Conservation (phyloP, 192 early-diverging fungal genomes). For the Linnemannia exigua region DNA sequence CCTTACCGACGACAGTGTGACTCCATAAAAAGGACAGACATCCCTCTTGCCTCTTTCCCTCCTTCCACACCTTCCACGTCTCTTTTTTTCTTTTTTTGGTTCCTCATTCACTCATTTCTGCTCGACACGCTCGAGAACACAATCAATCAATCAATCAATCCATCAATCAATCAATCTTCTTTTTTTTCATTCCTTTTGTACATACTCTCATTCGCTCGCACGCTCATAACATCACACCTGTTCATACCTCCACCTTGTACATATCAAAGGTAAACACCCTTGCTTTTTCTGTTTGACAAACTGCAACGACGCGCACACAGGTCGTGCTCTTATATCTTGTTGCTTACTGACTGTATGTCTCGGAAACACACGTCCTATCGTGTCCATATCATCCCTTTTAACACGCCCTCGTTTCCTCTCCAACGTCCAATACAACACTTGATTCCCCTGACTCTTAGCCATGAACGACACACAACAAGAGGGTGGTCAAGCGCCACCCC, state of each 20-base stretch:
- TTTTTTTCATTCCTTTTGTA: neutral
- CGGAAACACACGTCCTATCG: neutral
- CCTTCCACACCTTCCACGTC: neutral
- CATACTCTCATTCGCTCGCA: neutral
- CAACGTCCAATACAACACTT: neutral
- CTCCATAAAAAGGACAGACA: conserved; percentile 1
- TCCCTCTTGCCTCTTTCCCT: neutral
- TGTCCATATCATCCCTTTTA: neutral
- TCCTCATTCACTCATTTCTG: neutral
- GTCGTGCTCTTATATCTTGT: neutral
- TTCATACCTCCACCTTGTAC: neutral
- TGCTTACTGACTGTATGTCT: neutral
- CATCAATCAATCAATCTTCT: neutral
- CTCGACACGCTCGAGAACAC: neutral
- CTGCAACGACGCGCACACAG: neutral
- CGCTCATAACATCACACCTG: neutral
- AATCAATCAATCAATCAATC: no score
- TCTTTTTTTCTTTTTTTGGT: neutral
- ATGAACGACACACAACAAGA: conserved; percentile 23
- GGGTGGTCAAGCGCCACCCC: neutral
- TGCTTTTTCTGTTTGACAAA: neutral
- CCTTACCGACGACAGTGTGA: neutral
- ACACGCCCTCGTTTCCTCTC: neutral
- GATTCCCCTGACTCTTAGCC: neutral
- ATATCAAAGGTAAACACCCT: neutral